Conservation (phyloP, 202 grass and related monocot species). For the Schoenoplectus triqueter region DNA sequence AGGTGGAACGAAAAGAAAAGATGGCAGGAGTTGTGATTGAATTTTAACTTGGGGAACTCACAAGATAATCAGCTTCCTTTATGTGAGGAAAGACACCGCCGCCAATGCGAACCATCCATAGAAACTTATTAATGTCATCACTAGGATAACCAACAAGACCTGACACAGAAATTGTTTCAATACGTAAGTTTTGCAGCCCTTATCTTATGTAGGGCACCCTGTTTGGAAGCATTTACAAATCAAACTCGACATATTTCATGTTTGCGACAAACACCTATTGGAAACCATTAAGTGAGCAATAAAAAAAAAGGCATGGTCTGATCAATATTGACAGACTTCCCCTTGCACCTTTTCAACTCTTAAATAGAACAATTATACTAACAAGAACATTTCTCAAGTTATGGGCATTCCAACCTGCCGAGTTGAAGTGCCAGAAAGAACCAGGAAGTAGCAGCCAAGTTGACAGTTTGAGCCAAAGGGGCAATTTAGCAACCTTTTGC, state of each 20-base stretch:
- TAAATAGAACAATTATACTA: slow-evolving; percentile 11
- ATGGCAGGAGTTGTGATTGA: slow-evolving; percentile 9
- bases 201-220: slow-evolving; percentile 14
- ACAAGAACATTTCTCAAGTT: slow-evolving; percentile 23
- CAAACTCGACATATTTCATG: not conserved
- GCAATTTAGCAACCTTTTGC: not conserved
- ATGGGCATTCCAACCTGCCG: not conserved
- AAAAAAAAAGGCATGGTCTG: not conserved
- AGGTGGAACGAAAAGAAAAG: slow-evolving; percentile 8
- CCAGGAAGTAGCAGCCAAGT: not conserved
- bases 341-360: not conserved
- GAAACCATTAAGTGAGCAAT: not conserved
- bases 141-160: slow-evolving; percentile 99
- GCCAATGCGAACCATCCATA: slow-evolving; percentile 99
- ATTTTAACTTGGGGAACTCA: slow-evolving; percentile 53
- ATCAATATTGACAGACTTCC: not conserved
- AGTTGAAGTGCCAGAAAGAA: not conserved
- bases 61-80: slow-evolving; percentile 98
- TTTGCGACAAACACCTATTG: not conserved
- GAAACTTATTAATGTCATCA: slow-evolving; percentile 99
- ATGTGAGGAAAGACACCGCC: slow-evolving; percentile 99
- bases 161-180: slow-evolving; percentile 44
- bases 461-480: not conserved
- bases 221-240: not conserved
- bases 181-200: slow-evolving; percentile 6